A percentile compares a stretch with the other conserved stretches of the same genome.
These are phyloP conservation scores for Cryoendolithus antarcticus DNA, from an alignment of 2,329 filamentous ascomycete species.

Conservation along the genomic window DNA sequence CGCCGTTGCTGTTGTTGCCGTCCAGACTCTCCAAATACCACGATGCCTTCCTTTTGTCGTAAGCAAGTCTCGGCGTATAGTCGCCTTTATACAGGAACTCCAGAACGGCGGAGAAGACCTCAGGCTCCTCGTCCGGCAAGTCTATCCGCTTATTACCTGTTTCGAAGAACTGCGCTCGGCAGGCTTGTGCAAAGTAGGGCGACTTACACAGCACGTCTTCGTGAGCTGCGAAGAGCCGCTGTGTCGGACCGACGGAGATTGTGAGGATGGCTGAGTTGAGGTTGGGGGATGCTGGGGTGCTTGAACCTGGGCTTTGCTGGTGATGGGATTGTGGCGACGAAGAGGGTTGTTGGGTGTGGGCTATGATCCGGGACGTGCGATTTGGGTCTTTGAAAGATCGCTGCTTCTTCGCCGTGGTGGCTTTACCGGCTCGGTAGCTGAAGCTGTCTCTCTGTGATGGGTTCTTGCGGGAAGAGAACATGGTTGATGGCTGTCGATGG, in stretches of 20 bases:
- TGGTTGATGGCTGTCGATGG: slow-evolving; percentile 5
- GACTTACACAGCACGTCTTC: slow-evolving; percentile 71
- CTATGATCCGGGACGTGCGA: slow-evolving; percentile 14
- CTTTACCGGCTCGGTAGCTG: slow-evolving; percentile 20
- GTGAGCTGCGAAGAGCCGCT: slow-evolving; percentile 82
- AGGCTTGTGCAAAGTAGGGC: slow-evolving; percentile 61
- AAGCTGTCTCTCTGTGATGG: slow-evolving; percentile 24
- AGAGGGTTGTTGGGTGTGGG: slow-evolving; percentile 11
- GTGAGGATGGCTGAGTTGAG: slow-evolving; percentile 69
- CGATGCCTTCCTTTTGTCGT: slow-evolving; percentile 66
- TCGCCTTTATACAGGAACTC: slow-evolving; percentile 92
- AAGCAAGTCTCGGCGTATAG: slow-evolving; percentile 72
- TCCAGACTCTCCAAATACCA: slow-evolving; percentile 64
- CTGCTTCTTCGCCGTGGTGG: slow-evolving; percentile 22
- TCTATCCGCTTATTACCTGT: slow-evolving; percentile 55
- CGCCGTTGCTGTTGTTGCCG: slow-evolving; percentile 36
- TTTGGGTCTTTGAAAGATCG: slow-evolving; percentile 22
- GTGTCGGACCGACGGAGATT: slow-evolving; percentile 54
- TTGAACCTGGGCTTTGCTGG: slow-evolving; percentile 8
- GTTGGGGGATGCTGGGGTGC: slow-evolving; percentile 21
- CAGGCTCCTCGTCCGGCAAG: slow-evolving; percentile 74
- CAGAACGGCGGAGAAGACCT: slow-evolving; percentile 79
- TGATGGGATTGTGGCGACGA: slow-evolving; percentile 12
- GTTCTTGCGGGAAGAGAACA: slow-evolving; percentile 19
- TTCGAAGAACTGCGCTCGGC: slow-evolving; percentile 52